Evolutionary conservation across 202 grass and related monocot genomes (phyloP), one percentile per base, ranked within the genome.

Genomic region (Schoenoplectus tabernaemontani): DNA sequence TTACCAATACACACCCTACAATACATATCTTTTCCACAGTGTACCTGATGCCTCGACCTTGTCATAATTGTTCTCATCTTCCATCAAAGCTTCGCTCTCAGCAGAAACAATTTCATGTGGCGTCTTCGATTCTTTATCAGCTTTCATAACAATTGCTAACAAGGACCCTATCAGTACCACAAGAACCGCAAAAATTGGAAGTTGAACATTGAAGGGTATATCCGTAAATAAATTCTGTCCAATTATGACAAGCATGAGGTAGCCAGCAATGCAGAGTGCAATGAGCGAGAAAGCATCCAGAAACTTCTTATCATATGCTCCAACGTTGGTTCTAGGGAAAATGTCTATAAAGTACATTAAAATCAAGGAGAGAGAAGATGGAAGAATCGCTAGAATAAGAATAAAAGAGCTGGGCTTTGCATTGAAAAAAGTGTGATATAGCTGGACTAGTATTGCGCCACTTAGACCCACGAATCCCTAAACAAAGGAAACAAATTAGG

Each of bases 391-490:
- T 77, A 93, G 68, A 84, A 97, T 92, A 50, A 97, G 87, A 86
- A 93, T 84, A 76, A 97, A 97, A 54, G 77, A 86, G 48, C 87
- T 85, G 9, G 87, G 81, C 57, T 82, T 78, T n/a, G 78, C 80
- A 43, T 57, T 26, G 8, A 93, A 64, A 56, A 85, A 70, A 48
- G 89, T 90, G 24, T 1, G 64, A 66, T 97, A 82, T 69, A 87
- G 73, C 83, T 93, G 89, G 10, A 97, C 86, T 43, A 97, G 87
- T 77, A 97, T 89, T 62, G 94, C 91, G 32, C 94, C 94, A 47
- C 91, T 93, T 77, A 97, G 70, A 65, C 94, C 94, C 22, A 97
- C 85, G 78, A 93, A 97, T 19, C 93, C 93, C 90, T 97, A 82
- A 69, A 78, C 30, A 70, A 72, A 42, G 28, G 44, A 41, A 36